Base-by-base conservation (phyloP, 768 basidiomycete species). In the Cystoderma amianthinum region DNA sequence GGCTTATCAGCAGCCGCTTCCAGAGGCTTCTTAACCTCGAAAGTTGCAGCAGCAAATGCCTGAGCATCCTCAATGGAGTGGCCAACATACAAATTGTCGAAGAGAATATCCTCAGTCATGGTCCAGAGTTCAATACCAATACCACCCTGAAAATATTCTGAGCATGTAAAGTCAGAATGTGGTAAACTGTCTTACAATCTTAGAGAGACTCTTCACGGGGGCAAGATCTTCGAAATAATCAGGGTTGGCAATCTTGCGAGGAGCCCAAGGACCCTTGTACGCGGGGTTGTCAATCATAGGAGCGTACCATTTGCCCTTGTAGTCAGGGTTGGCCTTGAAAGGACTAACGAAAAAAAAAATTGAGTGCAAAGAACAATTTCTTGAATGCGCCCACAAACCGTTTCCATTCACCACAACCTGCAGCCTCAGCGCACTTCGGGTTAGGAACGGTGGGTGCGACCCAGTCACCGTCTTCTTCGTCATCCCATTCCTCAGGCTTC, bases 401-500 rank as follows among this genome's bases (percentile, higher is more conserved):
- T 58, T 82, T 82, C 95, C 95, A 99, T 62, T 84, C 82, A 56
- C 96, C 96, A 56, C 96, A 99, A 20, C 96, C 96, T 53, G 92
- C 78, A 46, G 80, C 94, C 42, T 82, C 85, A 48, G 79, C 70
- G 58, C 96, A 98, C 59, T 80, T 85, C 48, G 95, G 89, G 76
- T 99, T 99, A 44, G 75, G 64, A 43, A 98, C 71, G 43, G 80
- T 80, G 21, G 96, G 94, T 5, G 94, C 76, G 49, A 98, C 78
- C 93, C 93, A 99, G 58, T 98, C 95, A 61, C 96, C 96, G 52
- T 99, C 95, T 60, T 98, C 96, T 58, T 97, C 96, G 53, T 97
- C 95, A 55, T 96, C 93, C 96, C 96, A 99, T 63, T 99, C 96
- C 59, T 99, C 96, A 4, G 96, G 96, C 71, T 96, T 97, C 64